phyloP scores from a whole-genome alignment of 768 basidiomycete genomes.

The Suillus occidentalis region DNA sequence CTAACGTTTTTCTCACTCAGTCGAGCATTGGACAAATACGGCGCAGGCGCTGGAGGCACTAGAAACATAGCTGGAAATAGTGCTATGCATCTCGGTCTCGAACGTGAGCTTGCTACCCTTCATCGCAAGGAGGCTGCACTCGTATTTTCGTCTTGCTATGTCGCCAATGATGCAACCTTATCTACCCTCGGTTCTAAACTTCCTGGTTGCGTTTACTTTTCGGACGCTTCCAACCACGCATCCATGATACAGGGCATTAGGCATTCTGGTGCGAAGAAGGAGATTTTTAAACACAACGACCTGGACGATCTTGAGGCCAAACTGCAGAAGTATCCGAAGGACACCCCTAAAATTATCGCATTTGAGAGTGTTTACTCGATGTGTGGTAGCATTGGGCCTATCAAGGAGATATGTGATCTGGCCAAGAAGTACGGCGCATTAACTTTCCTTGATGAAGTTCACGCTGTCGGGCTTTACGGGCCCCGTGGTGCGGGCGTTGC shows the following conservation, averaged over 20 bases:
- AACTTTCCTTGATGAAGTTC: conserved; percentile 97
- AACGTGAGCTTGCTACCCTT: conserved; percentile 86
- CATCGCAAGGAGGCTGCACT: conserved; percentile 93
- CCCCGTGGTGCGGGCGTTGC: conserved; percentile 97
- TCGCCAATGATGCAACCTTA: conserved; percentile 97
- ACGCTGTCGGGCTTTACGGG: conserved; percentile 94
- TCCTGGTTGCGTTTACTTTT: conserved; percentile 96
- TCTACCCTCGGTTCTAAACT: conserved; percentile 93
- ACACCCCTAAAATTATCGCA: conserved; percentile 95
- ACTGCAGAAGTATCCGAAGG: conserved; percentile 82
- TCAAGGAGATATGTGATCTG: conserved; percentile 94
- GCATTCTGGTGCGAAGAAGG: conserved; percentile 90
- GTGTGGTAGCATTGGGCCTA: conserved; percentile 97
- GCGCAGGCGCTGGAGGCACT: conserved; percentile 96
- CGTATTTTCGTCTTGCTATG: conserved; percentile 99
- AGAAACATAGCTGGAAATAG: conserved; percentile 99
- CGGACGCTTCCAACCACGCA: conserved; percentile 95
- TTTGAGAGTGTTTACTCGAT: conserved; percentile 99
- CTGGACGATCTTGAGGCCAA: conserved; percentile 89
- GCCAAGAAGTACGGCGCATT: conserved; percentile 96
- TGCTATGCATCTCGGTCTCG: conserved; percentile 92
- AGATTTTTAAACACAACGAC: conserved; percentile 98
- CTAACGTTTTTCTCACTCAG: conserved; percentile 38
- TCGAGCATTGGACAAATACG: conserved; percentile 91
- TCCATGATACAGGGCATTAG: conserved; percentile 99